Base-by-base conservation (phyloP, 208 protist genomes). In the Eutreptiella sp. region DNA sequence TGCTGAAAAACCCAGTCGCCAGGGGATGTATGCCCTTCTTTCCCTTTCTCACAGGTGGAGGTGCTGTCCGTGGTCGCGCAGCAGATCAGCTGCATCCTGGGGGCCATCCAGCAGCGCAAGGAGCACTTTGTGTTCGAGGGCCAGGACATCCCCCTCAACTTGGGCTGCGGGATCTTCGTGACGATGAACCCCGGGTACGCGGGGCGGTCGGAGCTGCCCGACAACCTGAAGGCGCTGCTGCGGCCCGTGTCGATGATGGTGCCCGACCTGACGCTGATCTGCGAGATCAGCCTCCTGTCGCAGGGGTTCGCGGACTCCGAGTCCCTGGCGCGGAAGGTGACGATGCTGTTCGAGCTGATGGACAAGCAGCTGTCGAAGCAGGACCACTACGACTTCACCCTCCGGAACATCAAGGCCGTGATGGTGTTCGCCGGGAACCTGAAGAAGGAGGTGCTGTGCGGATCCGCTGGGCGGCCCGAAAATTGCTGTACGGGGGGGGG, bases 171-270 rank as follows among this genome's bases (percentile, higher is more conserved):
- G 63, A 86, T 98, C 33, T 99, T 98, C 72, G 91, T 98, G 7
- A 98, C 96, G 16, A 99, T 99, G 96, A 99, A 99, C 73, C 95
- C 96, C 39, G 90, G 94, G 47, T 99, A 99, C 79, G 93, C 94
- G 14, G 96, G 95, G 21, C 88, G 96, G 38, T 93, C 92, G 3
- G 93, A 99, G 75, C 80, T 99, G 33, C 96, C 96, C 3, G 96
- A 99, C 71, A 99, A 99, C 79, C 80, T 99, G 19, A 97, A 97
- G 73, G 87, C 88, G 5, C 73, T 98, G 34, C 84, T 98, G 46
- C 83, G 96, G n/a, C 94, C 94, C 34, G 91, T 98, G 28, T 90
- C 94, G 7, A 99, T 99, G 96, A 97, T 98, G 87, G 85, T 93
- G 59, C 96, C 96, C 4, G 93, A 99, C 76, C 94, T 93, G 46